Evolutionary conservation across 805 yeast genomes (phyloP).

Genomic region (Saccharomycopsis schoenii): DNA sequence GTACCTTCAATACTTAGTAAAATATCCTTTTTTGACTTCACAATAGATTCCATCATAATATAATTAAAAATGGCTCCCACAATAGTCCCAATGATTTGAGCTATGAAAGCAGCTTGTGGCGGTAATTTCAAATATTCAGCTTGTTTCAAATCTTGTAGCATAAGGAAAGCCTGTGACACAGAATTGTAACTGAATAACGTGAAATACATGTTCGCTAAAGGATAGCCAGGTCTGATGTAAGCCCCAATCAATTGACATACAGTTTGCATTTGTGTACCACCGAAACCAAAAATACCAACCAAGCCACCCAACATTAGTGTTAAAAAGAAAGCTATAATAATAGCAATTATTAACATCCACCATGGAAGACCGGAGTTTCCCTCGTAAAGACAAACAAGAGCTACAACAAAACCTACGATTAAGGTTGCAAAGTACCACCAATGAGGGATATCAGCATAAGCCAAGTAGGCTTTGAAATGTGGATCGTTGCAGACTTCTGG

Average conservation of each 20-base stretch:
- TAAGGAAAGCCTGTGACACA: slow-evolving; percentile 44
- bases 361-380: slow-evolving; percentile 54
- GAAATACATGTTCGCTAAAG: slow-evolving; percentile 46
- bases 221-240: slow-evolving; percentile 44
- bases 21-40: slow-evolving; percentile 24
- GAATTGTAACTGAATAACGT: slow-evolving; percentile 46
- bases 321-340: slow-evolving; percentile 33
- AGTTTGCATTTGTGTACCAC: slow-evolving; percentile 30
- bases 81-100: slow-evolving; percentile 32
- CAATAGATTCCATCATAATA: slow-evolving; percentile 25
- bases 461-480: slow-evolving; percentile 41
- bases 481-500: slow-evolving; percentile 29
- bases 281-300: slow-evolving; percentile 46
- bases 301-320: slow-evolving; percentile 49
- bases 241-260: slow-evolving; percentile 52
- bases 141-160: slow-evolving; percentile 42
- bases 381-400: slow-evolving; percentile 31
- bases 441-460: slow-evolving; percentile 60
- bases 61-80: slow-evolving; percentile 28
- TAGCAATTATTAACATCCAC: slow-evolving; percentile 38
- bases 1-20: slow-evolving; percentile 24
- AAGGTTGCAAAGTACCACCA: slow-evolving; percentile 52
- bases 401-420: slow-evolving; percentile 29
- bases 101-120: slow-evolving; percentile 43
- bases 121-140: slow-evolving; percentile 51